A percentile compares a stretch with the other conserved stretches of the same genome.
These are phyloP conservation scores for Fusarium ramigenum DNA, from an alignment of 2,329 filamentous ascomycete genomes.

Conservation along the genomic window DNA sequence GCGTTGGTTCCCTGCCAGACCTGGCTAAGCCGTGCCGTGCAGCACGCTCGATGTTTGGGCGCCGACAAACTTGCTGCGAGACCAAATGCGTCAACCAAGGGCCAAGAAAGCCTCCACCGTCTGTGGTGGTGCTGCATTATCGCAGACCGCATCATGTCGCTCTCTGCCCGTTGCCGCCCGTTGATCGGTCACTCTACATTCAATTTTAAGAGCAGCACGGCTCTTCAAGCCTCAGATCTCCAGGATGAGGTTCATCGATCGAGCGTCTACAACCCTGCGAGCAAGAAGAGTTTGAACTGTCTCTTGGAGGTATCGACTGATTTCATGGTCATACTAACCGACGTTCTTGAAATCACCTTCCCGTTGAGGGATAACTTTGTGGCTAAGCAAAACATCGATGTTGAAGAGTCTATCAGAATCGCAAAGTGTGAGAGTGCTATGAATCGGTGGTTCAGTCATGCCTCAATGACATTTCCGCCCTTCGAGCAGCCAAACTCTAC, in stretches of 20 bases:
- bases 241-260: background rate
- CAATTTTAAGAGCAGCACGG: background rate
- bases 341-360: background rate
- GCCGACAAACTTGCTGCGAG: background rate
- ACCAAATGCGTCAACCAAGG: background rate
- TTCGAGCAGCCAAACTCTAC: background rate
- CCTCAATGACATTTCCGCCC: background rate
- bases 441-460: background rate
- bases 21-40: background rate
- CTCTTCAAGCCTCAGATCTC: background rate
- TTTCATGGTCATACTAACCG: background rate
- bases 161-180: background rate
- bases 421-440: background rate
- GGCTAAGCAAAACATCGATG: background rate
- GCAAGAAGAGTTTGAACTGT: background rate
- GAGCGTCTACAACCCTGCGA: background rate
- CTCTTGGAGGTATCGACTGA: background rate
- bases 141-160: background rate
- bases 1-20: background rate
- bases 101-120: background rate
- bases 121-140: background rate
- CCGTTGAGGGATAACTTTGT: background rate
- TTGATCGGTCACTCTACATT: background rate
- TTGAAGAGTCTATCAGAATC: background rate
- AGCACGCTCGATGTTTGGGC: background rate